Conservation (phyloP, 345 rosid species). For the Punica granatum region DNA sequence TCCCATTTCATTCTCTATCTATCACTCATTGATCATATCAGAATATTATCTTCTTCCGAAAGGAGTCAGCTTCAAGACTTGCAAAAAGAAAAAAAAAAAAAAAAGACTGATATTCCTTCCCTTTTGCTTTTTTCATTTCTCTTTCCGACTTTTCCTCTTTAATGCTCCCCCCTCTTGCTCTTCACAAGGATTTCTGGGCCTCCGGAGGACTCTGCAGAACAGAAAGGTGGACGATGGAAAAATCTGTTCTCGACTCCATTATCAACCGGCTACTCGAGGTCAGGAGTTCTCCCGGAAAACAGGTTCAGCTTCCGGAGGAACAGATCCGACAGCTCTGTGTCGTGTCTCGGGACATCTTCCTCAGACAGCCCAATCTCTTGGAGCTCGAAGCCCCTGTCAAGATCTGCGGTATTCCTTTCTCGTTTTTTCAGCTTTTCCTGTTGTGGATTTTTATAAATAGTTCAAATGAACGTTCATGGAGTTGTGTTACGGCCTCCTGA, state of each 20-base stretch:
- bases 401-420: slow-evolving; percentile 50
- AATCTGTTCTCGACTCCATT: slow-evolving; percentile 44
- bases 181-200: background rate
- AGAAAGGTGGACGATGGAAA: slow-evolving; percentile 28
- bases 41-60: background rate
- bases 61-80: slow-evolving; percentile 1
- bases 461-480: background rate
- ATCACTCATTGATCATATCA: background rate
- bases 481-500: no score
- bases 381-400: slow-evolving; percentile 81
- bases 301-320: slow-evolving; percentile 55
- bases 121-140: background rate
- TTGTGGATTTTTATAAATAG: background rate
- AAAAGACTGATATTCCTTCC: background rate
- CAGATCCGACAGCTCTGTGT: slow-evolving; percentile 71
- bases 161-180: background rate
- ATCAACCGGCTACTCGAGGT: slow-evolving; percentile 60
- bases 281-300: slow-evolving; percentile 60
- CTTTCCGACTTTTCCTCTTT: background rate
- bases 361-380: slow-evolving; percentile 66
- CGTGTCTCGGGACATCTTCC: slow-evolving; percentile 54
- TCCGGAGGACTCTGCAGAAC: background rate
- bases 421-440: background rate
- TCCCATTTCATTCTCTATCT: background rate
- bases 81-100: no score